Evolutionary conservation across 2,329 filamentous ascomycete species (phyloP).

Genomic region (Colletotrichum neosansevieriae): DNA sequence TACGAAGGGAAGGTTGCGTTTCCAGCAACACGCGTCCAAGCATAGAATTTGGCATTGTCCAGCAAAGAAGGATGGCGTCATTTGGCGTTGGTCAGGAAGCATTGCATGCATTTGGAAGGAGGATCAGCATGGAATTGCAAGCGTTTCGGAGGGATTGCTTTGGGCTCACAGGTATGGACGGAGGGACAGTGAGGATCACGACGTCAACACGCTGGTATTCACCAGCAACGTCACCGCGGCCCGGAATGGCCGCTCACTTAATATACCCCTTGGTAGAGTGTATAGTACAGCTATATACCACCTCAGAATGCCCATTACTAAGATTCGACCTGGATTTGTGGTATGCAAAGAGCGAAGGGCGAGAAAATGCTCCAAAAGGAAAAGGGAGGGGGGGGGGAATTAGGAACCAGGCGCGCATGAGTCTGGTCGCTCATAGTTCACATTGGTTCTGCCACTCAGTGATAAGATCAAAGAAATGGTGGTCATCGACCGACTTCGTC

Average conservation of each 20-base stretch:
- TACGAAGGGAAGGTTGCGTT: background rate
- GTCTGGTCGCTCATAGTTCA: no score
- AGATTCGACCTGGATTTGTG: no score
- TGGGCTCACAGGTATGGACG: slow-evolving; percentile 18
- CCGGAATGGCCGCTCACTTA: slow-evolving; percentile 20
- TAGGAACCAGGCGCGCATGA: no score
- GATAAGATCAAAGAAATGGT: no score
- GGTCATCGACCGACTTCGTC: no score
- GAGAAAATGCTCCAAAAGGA: no score
- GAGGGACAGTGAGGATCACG: slow-evolving; percentile 16
- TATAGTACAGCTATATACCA: slow-evolving; percentile 34
- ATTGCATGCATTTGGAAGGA: slow-evolving; percentile 39
- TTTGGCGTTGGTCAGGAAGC: slow-evolving; percentile 40
- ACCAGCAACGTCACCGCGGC: slow-evolving; percentile 13
- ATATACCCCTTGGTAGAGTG: slow-evolving; percentile 38
- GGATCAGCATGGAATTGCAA: slow-evolving; percentile 34
- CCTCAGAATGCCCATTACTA: background rate
- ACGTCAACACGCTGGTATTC: slow-evolving; percentile 7
- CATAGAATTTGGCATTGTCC: slow-evolving; percentile 19
- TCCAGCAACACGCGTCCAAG: background rate
- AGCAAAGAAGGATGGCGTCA: slow-evolving; percentile 15
- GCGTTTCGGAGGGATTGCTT: slow-evolving; percentile 27
- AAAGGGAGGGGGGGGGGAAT: no score
- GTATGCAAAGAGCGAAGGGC: background rate
- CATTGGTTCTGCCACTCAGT: no score